Conservation (phyloP, 2,329 filamentous ascomycete genomes). For the Xylaria hypoxylon region DNA sequence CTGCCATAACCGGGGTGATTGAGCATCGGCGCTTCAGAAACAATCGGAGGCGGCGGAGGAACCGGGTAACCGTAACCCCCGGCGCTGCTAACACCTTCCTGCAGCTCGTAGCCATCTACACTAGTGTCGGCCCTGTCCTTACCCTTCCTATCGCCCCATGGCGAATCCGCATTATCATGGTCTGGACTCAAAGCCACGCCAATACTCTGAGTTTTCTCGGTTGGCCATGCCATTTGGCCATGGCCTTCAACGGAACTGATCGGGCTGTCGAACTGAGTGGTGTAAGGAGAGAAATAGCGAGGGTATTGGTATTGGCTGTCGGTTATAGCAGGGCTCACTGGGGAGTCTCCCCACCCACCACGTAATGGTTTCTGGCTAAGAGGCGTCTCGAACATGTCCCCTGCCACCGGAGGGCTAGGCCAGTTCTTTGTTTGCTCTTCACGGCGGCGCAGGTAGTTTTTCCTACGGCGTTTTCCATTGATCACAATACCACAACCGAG, state of each 20-base stretch:
- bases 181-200: conserved; percentile 59
- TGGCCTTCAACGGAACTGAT: conserved; percentile 58
- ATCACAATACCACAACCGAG: conserved; percentile 66
- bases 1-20: conserved; percentile 62
- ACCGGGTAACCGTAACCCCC: conserved; percentile 42
- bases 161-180: conserved; percentile 46
- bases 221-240: conserved; percentile 54
- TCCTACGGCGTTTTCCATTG: conserved; percentile 66
- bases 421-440: conserved; percentile 58
- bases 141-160: conserved; percentile 55
- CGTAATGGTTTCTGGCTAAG: conserved; percentile 65
- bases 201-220: conserved; percentile 52
- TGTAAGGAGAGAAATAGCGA: conserved; percentile 70
- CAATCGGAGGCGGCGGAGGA: conserved; percentile 37
- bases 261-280: conserved; percentile 69
- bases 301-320: conserved; percentile 50
- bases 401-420: conserved; percentile 53
- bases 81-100: conserved; percentile 56
- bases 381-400: conserved; percentile 64
- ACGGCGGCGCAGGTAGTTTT: conserved; percentile 62
- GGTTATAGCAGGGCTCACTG: conserved; percentile 57
- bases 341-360: conserved; percentile 66
- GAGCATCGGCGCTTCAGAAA: conserved; percentile 56
- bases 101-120: conserved; percentile 62
- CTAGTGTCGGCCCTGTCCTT: conserved; percentile 49